These are phyloP conservation scores for Hypomyces rosellus DNA, from an alignment of 2,329 filamentous ascomycete species.

Conservation along the genomic window DNA sequence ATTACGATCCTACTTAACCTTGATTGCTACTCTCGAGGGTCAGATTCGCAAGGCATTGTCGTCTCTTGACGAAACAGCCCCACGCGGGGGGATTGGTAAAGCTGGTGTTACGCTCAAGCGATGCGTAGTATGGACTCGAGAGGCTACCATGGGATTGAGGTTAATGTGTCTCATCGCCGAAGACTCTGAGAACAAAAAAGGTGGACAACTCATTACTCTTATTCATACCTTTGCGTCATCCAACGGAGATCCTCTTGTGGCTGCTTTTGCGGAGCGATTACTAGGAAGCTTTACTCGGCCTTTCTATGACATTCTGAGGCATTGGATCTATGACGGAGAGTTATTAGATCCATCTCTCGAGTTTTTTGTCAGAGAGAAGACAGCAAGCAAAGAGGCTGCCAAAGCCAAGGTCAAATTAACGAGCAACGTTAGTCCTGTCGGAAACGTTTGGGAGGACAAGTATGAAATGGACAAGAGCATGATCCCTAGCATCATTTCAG, in stretches of 20 bases:
- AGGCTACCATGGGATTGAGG: constrained; percentile 90
- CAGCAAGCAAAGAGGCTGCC: constrained; percentile 41
- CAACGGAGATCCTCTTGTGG: constrained; percentile 91
- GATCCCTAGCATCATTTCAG: constrained; percentile 88
- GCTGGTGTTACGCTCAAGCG: constrained; percentile 89
- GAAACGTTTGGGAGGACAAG: constrained; percentile 97
- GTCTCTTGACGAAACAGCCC: constrained; percentile 61
- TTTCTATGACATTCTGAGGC: constrained; percentile 92
- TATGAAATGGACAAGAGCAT: constrained; percentile 80
- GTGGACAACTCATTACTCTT: constrained; percentile 85
- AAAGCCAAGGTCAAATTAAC: constrained; percentile 42
- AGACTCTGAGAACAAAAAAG: constrained; percentile 74
- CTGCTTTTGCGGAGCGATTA: constrained; percentile 84
- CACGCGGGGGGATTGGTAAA: constrained; percentile 68
- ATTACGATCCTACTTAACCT: constrained; percentile 78
- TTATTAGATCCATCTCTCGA: constrained; percentile 92
- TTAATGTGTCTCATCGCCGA: constrained; percentile 93
- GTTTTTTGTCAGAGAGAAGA: constrained; percentile 89
- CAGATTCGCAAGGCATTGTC: constrained; percentile 81
- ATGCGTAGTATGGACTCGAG: constrained; percentile 94
- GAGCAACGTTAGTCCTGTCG: constrained; percentile 41
- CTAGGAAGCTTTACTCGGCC: constrained; percentile 82
- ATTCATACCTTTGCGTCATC: constrained; percentile 92
- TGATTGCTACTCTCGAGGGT: constrained; percentile 87
- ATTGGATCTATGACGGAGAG: constrained; percentile 98